phyloP scores from a whole-genome alignment of 2,329 filamentous ascomycete species.

The Xylariaceae sp. region DNA sequence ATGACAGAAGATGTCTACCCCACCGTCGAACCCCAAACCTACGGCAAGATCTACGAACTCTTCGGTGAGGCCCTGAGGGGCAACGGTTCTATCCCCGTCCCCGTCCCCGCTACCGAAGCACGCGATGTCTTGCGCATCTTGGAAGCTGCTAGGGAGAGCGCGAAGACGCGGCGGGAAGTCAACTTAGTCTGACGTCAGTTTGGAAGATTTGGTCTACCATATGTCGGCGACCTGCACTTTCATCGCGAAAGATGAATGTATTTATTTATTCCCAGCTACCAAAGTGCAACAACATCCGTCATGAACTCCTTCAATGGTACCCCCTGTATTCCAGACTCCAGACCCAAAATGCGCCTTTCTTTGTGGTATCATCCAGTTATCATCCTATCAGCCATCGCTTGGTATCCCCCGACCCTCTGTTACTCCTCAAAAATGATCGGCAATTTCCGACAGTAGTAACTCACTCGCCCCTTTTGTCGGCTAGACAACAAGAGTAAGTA shows the following conservation, averaged over 20 bases:
- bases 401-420: neutral
- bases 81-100: constrained; percentile 45
- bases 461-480: too few relatives aligned
- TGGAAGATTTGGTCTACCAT: too few relatives aligned
- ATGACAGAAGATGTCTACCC: constrained; percentile 46
- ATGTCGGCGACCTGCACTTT: too few relatives aligned
- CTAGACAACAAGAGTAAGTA: too few relatives aligned
- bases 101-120: constrained; percentile 48
- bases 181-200: constrained; percentile 28
- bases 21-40: constrained; percentile 58
- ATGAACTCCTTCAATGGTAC: neutral
- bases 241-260: neutral
- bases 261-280: neutral
- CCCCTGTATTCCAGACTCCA: constrained; percentile 11
- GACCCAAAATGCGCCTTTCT: constrained; percentile 8
- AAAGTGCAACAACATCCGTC: constrained; percentile 5
- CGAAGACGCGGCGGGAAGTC: constrained; percentile 42
- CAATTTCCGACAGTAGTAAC: too few relatives aligned
- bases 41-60: constrained; percentile 59
- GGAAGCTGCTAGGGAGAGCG: constrained; percentile 47
- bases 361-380: constrained; percentile 8
- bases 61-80: constrained; percentile 45
- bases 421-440: too few relatives aligned
- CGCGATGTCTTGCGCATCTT: constrained; percentile 49
- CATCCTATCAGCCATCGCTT: neutral